Conservation (phyloP, 2,329 filamentous ascomycete genomes). For the Clonostachys solani region DNA sequence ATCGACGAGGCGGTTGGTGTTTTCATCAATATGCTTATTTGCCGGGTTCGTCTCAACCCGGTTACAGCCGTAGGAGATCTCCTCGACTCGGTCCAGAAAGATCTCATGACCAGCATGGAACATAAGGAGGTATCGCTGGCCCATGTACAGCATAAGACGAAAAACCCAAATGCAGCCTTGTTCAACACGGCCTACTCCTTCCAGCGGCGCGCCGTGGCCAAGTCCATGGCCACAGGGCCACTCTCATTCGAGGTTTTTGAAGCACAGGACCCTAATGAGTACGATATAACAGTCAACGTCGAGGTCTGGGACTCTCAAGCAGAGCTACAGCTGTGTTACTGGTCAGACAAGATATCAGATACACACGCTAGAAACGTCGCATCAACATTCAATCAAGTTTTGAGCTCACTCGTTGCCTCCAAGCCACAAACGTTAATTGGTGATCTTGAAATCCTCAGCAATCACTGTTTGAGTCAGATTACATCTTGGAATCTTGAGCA, state of each 20-base stretch:
- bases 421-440: not conserved
- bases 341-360: constrained; percentile 11
- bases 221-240: constrained; percentile 2
- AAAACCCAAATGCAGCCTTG: not conserved
- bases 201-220: not conserved
- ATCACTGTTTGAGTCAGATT: not conserved
- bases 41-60: constrained; percentile 8
- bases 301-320: constrained; percentile 11
- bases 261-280: constrained; percentile 8
- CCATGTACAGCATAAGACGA: constrained; percentile 2
- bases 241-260: constrained; percentile 9
- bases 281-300: constrained; percentile 11
- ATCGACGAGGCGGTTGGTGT: constrained; percentile 41
- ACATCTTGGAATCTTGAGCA: not conserved
- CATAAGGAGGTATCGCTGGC: constrained; percentile 3
- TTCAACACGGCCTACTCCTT: constrained; percentile 8
- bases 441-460: not conserved
- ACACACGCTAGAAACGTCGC: constrained; percentile 11
- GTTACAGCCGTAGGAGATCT: not conserved
- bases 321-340: constrained; percentile 13
- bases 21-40: constrained; percentile 52
- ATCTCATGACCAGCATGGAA: constrained; percentile 1
- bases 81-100: constrained; percentile 14
- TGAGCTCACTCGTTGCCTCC: not conserved
- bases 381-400: constrained; percentile 10